Percentiles rank a stretch among this genome's conserved stretches.
Conservation (phyloP, 805 yeast species). For the Saturnispora sanitii region DNA sequence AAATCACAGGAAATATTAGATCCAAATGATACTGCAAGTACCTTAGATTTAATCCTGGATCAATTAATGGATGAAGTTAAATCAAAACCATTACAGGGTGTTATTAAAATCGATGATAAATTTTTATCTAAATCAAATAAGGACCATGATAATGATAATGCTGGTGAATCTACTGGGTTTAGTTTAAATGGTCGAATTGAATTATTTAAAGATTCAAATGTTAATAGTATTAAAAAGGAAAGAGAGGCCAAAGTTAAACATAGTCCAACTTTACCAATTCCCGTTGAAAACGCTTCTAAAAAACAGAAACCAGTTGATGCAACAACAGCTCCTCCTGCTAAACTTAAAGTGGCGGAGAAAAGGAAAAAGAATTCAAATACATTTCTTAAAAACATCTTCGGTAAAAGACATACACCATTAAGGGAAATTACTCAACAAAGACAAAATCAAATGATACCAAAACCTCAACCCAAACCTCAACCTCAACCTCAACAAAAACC, state of each 20-base stretch:
- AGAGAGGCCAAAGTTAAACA: neutral
- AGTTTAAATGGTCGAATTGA: conserved; percentile 39
- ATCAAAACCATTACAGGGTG: conserved; percentile 24
- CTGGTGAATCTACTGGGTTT: conserved; percentile 29
- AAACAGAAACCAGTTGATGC: conserved; percentile 6
- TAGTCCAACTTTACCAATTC: conserved; percentile 52
- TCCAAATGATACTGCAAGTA: neutral
- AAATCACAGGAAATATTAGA: neutral
- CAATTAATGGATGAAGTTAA: conserved; percentile 23
- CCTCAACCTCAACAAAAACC: neutral
- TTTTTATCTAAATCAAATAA: no score
- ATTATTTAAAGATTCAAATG: conserved; percentile 39
- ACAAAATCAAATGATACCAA: neutral
- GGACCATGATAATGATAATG: no score
- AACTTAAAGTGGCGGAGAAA: neutral
- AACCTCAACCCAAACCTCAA: neutral
- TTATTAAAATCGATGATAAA: conserved; percentile 16
- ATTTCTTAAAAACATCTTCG: conserved; percentile 1
- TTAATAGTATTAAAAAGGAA: conserved; percentile 38
- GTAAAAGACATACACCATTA: conserved; percentile 1
- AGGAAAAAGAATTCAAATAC: neutral
- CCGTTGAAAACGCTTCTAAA: neutral
- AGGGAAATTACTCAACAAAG: neutral
- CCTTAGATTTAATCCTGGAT: conserved; percentile 20
- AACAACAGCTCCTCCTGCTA: neutral